Base-by-base conservation (phyloP, 805 yeast species). In the Candida arabinofermentans region DNA sequence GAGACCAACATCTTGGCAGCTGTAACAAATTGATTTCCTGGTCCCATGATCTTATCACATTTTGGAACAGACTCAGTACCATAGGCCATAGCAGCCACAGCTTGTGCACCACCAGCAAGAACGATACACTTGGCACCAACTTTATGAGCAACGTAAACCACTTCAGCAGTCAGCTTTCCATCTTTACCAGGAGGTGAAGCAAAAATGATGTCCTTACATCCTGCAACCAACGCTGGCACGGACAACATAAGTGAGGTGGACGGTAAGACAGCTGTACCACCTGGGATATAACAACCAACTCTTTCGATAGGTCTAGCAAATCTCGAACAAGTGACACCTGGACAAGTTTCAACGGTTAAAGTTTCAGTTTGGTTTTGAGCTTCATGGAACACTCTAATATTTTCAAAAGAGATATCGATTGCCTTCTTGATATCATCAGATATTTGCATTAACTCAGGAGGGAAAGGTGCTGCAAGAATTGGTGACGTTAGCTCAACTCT, bases 101-200 rank as follows among this genome's bases (percentile, higher is more conserved):
- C 99, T 71, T 93, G 99, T 3, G 99, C 99, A 58, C 99, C 99
- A 56, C 99, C 99, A 1, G 99, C 99, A 54, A 93, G 72, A 8
- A 93, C 88, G 57, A 93, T 89, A 54, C 83, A 77, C 45, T 79
- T 74, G 32, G 97, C 98, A 43, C 97, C 97, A 50, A 93, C 82
- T 65, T 89, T 89, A 66, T 88, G 87, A 17, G 99, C 99, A 41
- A 93, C 97, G 55, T 93, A 93, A 14, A 89, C 96, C 41, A 93
- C 96, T 64, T 93, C 99, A 4, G 99, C 98, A 5, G 96, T 87
- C 49, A 93, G 74, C 41, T 79, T 85, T 34, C 99, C 99, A 49
- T 93, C 95, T 41, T 80, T 74, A 50, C 96, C 80, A 44, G 98
- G 99, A 23, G 99, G 99, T 21, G 97, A 84, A 1, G 99, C 98